Percentiles rank a stretch among this genome's conserved stretches.
Evolutionary conservation across 2,329 filamentous ascomycete genomes (phyloP).

Genomic region (Botrytis elliptica): DNA sequence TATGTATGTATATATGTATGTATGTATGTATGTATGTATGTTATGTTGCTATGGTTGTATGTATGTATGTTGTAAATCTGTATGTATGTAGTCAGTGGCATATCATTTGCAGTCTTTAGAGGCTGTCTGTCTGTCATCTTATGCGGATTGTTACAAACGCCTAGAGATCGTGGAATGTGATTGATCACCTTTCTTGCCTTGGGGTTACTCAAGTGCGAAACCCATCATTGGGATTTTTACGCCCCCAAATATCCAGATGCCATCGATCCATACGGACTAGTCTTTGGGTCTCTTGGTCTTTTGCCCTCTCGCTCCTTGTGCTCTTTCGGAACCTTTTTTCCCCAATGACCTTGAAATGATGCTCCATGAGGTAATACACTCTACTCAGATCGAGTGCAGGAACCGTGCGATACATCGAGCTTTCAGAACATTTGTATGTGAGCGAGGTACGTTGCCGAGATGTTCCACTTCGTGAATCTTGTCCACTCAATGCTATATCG

Average conservation of each 20-base stretch:
- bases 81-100: background rate
- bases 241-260: slow-evolving; percentile 12
- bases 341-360: slow-evolving; percentile 11
- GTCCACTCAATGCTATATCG: slow-evolving; percentile 19
- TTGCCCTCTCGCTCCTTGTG: background rate
- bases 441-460: slow-evolving; percentile 4
- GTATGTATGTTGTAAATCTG: background rate
- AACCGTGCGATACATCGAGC: slow-evolving; percentile 23
- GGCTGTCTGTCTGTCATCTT: background rate
- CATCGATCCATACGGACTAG: background rate
- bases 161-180: slow-evolving; percentile 16
- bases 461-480: slow-evolving; percentile 22
- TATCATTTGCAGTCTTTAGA: background rate
- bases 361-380: slow-evolving; percentile 10
- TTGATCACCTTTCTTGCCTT: background rate
- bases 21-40: background rate
- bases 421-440: background rate
- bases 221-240: slow-evolving; percentile 19
- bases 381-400: slow-evolving; percentile 20
- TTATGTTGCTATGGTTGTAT: too few species aligned
- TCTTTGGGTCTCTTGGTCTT: background rate
- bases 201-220: slow-evolving; percentile 3
- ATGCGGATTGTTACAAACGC: slow-evolving; percentile 1
- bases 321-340: slow-evolving; percentile 3
- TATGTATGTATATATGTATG: background rate